A percentile compares a stretch with the other conserved stretches of the same genome.
phyloP scores from a whole-genome alignment of 2,329 filamentous ascomycete species.

The Neonectria sp. region DNA sequence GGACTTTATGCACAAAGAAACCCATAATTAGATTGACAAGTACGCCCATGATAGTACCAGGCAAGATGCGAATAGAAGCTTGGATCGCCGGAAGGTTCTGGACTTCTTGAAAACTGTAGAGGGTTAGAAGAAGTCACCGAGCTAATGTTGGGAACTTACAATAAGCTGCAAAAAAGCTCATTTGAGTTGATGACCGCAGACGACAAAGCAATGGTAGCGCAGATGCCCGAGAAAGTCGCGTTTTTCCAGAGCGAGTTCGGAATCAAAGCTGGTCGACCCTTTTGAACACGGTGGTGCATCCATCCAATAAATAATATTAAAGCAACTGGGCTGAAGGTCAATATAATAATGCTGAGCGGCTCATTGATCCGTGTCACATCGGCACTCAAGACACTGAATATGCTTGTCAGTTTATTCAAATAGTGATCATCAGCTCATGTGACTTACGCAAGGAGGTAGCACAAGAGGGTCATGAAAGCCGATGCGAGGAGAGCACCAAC shows the following conservation, averaged over 20 bases:
- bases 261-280: conserved; percentile 68
- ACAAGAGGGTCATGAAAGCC: conserved; percentile 62
- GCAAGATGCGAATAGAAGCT: conserved; percentile 63
- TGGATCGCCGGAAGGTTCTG: conserved; percentile 61
- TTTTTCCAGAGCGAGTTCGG: conserved; percentile 76
- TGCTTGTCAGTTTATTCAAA: conserved; percentile 3
- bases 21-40: conserved; percentile 60
- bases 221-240: conserved; percentile 68
- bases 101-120: conserved; percentile 65
- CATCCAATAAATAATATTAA: conserved; percentile 68
- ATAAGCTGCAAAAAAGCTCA: conserved; percentile 64
- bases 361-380: conserved; percentile 59
- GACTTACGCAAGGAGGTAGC: conserved; percentile 68
- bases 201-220: conserved; percentile 63
- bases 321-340: conserved; percentile 59
- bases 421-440: no score
- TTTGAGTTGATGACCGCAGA: conserved; percentile 62
- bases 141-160: conserved; percentile 53
- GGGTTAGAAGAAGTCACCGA: conserved; percentile 17
- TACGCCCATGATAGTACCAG: conserved; percentile 59
- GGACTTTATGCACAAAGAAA: conserved; percentile 60
- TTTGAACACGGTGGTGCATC: conserved; percentile 64
- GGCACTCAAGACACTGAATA: conserved; percentile 53
- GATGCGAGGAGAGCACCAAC: conserved; percentile 64
- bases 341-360: conserved; percentile 60